Evolutionary conservation across 805 yeast species (phyloP).

Genomic region (Kuraishia floccosa): DNA sequence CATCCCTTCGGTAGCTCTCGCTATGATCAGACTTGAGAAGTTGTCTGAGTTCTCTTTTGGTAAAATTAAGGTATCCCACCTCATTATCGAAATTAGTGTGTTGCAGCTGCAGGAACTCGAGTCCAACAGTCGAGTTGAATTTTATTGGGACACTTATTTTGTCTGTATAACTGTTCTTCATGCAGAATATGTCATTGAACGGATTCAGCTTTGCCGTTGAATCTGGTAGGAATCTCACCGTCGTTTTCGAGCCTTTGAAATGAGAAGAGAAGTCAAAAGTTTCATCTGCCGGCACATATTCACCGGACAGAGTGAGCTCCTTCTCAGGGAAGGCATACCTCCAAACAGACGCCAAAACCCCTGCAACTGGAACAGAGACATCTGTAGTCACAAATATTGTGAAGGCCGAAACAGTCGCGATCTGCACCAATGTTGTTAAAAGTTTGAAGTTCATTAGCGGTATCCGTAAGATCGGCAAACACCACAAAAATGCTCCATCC

Average conservation of each 20-base stretch:
- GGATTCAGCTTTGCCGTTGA: conserved; percentile 82
- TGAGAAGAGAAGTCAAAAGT: conserved; percentile 42
- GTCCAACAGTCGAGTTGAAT: conserved; percentile 68
- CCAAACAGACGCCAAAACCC: conserved; percentile 8
- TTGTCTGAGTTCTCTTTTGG: conserved; percentile 42
- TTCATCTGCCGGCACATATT: conserved; percentile 20
- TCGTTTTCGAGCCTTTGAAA: conserved; percentile 68
- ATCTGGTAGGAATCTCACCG: conserved; percentile 84
- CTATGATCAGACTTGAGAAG: conserved; percentile 12
- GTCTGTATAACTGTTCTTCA: conserved; percentile 23
- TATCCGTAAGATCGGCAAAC: conserved; percentile 63
- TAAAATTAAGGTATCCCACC: conserved; percentile 36
- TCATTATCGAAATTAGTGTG: conserved; percentile 45
- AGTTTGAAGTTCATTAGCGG: conserved; percentile 63
- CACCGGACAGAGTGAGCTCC: conserved; percentile 19
- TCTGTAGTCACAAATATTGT: conserved; percentile 47
- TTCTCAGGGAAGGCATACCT: conserved; percentile 12
- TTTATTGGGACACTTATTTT: conserved; percentile 53
- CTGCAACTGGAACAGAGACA: conserved; percentile 33
- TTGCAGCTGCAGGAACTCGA: conserved; percentile 56
- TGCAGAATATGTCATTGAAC: conserved; percentile 51
- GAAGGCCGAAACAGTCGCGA: conserved; percentile 29
- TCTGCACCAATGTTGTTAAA: conserved; percentile 37
- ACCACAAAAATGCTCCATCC: conserved; percentile 62
- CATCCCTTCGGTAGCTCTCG: conserved; percentile 5